Conservation (phyloP, 2,329 filamentous ascomycete genomes). For the Aspergillus ochraceus region DNA sequence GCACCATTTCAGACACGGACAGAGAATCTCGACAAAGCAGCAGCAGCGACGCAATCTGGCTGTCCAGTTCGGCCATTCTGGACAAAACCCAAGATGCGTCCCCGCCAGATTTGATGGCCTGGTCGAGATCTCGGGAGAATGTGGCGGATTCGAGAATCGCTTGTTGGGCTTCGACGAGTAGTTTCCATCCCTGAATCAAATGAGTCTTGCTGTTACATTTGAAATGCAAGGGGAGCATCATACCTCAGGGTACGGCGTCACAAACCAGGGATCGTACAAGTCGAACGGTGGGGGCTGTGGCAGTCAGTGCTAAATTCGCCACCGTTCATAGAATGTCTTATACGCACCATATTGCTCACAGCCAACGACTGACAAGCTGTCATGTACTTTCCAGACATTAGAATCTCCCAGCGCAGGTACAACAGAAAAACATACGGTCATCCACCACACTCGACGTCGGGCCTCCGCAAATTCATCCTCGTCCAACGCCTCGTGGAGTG, state of each 20-base stretch:
- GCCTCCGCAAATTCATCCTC: conserved; percentile 24
- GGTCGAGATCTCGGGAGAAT: conserved; percentile 23
- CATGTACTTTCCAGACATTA: conserved; percentile 41
- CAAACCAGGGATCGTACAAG: conserved; percentile 25
- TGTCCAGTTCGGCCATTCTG: conserved; percentile 22
- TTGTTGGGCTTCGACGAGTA: conserved; percentile 27
- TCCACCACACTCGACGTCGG: conserved; percentile 30
- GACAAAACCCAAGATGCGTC: conserved; percentile 15
- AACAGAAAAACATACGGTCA: conserved; percentile 20
- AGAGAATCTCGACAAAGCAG: conserved; percentile 12
- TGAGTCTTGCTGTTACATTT: background rate
- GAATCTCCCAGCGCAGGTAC: background rate
- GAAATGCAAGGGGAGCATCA: background rate
- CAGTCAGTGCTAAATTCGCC: conserved; percentile 3
- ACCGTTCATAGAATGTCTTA: no score
- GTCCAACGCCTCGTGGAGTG: conserved; percentile 23
- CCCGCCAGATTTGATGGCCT: conserved; percentile 7
- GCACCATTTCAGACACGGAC: conserved; percentile 5
- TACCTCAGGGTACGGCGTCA: conserved; percentile 22
- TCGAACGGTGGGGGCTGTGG: conserved; percentile 16
- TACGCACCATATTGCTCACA: conserved; percentile 50
- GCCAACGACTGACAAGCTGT: conserved; percentile 54
- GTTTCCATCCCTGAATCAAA: conserved; percentile 21
- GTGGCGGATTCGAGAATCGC: conserved; percentile 22
- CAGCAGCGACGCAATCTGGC: conserved; percentile 17